These are phyloP conservation scores for Firmiana major DNA, from an alignment of 345 rosid species.

Conservation along the genomic window DNA sequence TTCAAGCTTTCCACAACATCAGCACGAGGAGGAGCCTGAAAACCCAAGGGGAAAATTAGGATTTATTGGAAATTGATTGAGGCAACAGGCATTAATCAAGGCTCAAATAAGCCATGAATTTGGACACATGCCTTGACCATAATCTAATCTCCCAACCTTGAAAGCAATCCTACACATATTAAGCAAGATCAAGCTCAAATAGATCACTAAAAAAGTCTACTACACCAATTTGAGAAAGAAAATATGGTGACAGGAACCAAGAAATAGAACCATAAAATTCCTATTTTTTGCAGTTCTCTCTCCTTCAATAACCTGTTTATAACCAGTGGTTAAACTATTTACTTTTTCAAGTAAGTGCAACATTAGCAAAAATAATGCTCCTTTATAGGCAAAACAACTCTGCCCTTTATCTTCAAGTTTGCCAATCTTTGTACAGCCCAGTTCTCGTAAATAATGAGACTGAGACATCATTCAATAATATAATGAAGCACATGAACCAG, in stretches of 20 bases:
- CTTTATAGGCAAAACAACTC: neutral
- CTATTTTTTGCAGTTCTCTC: neutral
- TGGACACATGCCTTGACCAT: neutral
- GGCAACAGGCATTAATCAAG: neutral
- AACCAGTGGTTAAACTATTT: neutral
- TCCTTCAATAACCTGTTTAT: neutral
- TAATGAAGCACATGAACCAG: neutral
- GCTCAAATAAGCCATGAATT: neutral
- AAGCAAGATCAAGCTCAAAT: neutral
- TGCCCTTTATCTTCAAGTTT: too few relatives aligned
- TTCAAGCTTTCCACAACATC: constrained; percentile 87
- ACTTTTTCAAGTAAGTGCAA: neutral
- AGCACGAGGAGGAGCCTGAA: constrained; percentile 94
- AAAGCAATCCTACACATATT: neutral
- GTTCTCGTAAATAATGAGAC: neutral
- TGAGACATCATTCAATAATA: too few relatives aligned
- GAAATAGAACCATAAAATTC: neutral
- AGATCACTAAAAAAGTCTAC: neutral
- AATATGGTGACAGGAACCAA: neutral
- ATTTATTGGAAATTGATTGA: neutral
- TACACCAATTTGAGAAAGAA: neutral
- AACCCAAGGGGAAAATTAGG: constrained; percentile 1
- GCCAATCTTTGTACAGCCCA: too few relatives aligned
- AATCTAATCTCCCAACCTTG: neutral
- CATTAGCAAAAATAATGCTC: neutral